Conservation (phyloP, 1,284 basidiomycete genomes). For the Fomitopsis betulina region DNA sequence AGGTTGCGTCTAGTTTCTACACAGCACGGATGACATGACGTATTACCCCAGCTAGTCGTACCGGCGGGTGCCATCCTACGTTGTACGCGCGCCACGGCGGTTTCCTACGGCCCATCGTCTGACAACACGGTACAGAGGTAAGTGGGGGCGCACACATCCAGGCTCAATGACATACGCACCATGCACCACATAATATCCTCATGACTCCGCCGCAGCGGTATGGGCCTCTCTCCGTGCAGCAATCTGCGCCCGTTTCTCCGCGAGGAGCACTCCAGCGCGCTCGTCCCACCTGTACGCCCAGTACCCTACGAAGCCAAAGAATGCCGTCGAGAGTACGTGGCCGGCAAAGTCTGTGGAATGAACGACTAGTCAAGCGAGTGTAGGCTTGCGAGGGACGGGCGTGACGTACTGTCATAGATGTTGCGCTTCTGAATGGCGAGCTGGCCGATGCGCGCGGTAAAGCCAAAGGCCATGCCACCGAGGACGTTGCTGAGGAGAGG, state of each 20-base stretch:
- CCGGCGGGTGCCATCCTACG: not conserved
- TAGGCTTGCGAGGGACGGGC: not conserved
- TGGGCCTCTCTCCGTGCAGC: constrained; percentile 35
- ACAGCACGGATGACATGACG: too few species aligned
- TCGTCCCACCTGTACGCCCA: constrained; percentile 65
- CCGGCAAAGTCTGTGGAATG: constrained; percentile 50
- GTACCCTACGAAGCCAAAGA: constrained; percentile 65
- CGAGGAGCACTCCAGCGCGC: constrained; percentile 52
- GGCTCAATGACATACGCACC: not conserved
- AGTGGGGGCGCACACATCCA: not conserved
- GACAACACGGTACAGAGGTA: not conserved
- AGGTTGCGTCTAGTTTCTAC: too few species aligned
- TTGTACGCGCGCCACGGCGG: not conserved
- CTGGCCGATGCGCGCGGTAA: constrained; percentile 75
- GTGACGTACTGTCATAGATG: constrained; percentile 59
- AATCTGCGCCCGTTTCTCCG: constrained; percentile 57
- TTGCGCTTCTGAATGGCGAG: constrained; percentile 73
- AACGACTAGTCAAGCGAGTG: not conserved
- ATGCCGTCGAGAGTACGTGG: constrained; percentile 60
- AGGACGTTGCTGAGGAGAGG: constrained; percentile 66
- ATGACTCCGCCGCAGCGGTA: constrained; percentile 26
- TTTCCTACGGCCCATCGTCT: too few species aligned
- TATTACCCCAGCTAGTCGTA: not conserved
- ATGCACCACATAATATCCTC: not conserved
- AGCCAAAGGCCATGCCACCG: constrained; percentile 77